phyloP scores from a whole-genome alignment of 2,329 filamentous ascomycete species.

The Botrytis hyacinthi region DNA sequence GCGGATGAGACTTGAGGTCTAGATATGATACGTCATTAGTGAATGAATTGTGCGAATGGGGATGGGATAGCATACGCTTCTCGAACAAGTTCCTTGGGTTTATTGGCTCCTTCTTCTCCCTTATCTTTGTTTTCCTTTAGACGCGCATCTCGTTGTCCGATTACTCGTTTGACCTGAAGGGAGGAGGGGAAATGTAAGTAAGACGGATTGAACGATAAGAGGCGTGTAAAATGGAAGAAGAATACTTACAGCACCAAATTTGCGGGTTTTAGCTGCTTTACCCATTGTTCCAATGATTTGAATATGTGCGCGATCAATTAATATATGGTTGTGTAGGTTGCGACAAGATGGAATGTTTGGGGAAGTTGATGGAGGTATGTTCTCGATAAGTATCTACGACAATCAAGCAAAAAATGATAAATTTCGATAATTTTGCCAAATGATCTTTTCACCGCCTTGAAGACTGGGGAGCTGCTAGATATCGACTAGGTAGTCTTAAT shows the following conservation, averaged over 20 bases:
- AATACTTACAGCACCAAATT: constrained; percentile 68
- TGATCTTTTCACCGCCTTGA: background rate
- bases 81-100: constrained; percentile 65
- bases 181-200: background rate
- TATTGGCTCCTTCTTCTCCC: constrained; percentile 58
- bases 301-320: background rate
- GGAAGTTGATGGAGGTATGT: background rate
- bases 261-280: constrained; percentile 84
- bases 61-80: constrained; percentile 55
- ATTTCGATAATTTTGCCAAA: constrained; percentile 18
- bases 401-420: constrained; percentile 19
- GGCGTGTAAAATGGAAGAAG: background rate
- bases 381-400: background rate
- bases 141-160: constrained; percentile 75
- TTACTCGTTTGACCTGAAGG: constrained; percentile 70
- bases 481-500: background rate
- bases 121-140: constrained; percentile 78
- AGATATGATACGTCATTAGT: constrained; percentile 16
- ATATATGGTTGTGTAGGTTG: background rate
- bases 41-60: background rate
- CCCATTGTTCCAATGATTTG: constrained; percentile 60
- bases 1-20: constrained; percentile 75
- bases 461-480: background rate
- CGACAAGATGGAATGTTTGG: background rate
- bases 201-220: constrained; percentile 27